Percentiles rank a stretch among this genome's conserved stretches.
Evolutionary conservation across 495 filamentous ascomycete species (phyloP).

Genomic region (Hyaloscypha hepaticicola): DNA sequence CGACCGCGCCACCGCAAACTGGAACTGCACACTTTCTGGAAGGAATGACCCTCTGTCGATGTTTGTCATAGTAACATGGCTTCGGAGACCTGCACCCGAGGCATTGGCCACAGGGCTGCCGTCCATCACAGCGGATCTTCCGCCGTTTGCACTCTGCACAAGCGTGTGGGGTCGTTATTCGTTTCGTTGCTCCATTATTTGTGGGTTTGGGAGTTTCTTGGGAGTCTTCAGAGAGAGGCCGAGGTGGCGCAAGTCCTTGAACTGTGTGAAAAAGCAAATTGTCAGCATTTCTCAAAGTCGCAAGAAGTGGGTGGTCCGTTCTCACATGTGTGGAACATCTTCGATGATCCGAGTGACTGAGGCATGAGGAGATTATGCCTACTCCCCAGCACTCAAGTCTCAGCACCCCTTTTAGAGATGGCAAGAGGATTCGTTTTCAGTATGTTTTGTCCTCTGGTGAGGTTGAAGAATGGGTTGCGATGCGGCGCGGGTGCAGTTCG

Average conservation of each 20-base stretch:
- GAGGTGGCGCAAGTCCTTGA: slow-evolving; percentile 27
- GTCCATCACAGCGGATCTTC: slow-evolving; percentile 59
- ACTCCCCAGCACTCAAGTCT: background rate
- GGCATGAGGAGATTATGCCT: slow-evolving; percentile 22
- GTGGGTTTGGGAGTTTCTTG: slow-evolving; percentile 30
- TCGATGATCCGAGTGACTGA: slow-evolving; percentile 27
- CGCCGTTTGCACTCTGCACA: slow-evolving; percentile 60
- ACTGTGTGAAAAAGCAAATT: slow-evolving; percentile 16
- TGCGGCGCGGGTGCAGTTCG: background rate
- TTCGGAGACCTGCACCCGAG: slow-evolving; percentile 56
- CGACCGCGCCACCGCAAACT: background rate
- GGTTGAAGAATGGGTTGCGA: background rate
- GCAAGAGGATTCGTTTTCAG: background rate
- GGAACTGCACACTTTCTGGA: slow-evolving; percentile 46
- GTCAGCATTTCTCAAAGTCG: slow-evolving; percentile 10
- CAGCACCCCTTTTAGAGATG: background rate
- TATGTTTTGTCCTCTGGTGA: background rate
- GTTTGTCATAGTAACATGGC: slow-evolving; percentile 60
- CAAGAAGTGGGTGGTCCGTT: background rate
- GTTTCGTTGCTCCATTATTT: slow-evolving; percentile 36
- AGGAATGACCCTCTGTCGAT: slow-evolving; percentile 56
- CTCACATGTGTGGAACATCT: slow-evolving; percentile 34
- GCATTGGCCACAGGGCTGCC: slow-evolving; percentile 58
- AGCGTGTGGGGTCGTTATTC: slow-evolving; percentile 57
- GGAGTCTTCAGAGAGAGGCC: slow-evolving; percentile 23